phyloP scores from a whole-genome alignment of 1,284 basidiomycete genomes.

The Trametes sp. region DNA sequence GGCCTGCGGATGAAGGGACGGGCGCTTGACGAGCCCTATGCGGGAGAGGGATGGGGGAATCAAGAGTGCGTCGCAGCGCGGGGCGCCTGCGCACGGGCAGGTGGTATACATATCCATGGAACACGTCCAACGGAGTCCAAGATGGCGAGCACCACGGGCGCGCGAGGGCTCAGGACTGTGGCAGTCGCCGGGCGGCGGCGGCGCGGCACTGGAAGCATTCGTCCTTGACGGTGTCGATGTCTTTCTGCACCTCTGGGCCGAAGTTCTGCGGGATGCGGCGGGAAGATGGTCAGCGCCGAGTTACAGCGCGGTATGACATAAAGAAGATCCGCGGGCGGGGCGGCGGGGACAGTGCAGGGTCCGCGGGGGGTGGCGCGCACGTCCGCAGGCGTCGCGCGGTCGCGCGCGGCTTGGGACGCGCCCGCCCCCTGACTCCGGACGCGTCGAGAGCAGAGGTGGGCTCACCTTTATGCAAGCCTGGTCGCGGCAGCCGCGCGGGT shows the following conservation, averaged over 20 bases:
- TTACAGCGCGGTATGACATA: background rate
- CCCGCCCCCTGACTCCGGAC: background rate
- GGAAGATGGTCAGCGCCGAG: background rate
- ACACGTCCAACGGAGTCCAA: background rate
- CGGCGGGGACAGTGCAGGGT: slow-evolving; percentile 9
- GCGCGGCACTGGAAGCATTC: slow-evolving; percentile 50
- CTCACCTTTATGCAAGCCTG: slow-evolving; percentile 59
- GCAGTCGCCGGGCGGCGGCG: slow-evolving; percentile 43
- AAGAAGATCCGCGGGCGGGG: background rate
- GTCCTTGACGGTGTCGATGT: slow-evolving; percentile 49
- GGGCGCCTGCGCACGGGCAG: slow-evolving; percentile 11
- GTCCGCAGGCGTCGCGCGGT: background rate
- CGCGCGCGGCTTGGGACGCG: slow-evolving; percentile 2
- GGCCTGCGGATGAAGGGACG: no score
- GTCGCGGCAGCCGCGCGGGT: slow-evolving; percentile 61
- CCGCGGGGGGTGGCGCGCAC: background rate
- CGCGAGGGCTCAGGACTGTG: slow-evolving; percentile 32
- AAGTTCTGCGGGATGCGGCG: slow-evolving; percentile 41
- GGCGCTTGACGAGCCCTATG: no score
- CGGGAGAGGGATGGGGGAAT: slow-evolving; percentile 3
- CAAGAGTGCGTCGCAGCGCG: slow-evolving; percentile 14
- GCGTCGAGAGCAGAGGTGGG: slow-evolving; percentile 32
- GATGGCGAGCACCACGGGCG: background rate
- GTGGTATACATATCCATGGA: slow-evolving; percentile 8
- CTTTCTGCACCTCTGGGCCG: slow-evolving; percentile 49